These are phyloP conservation scores for Cryptococcus sp. DNA, from an alignment of 1,284 basidiomycete species.

Conservation along the genomic window DNA sequence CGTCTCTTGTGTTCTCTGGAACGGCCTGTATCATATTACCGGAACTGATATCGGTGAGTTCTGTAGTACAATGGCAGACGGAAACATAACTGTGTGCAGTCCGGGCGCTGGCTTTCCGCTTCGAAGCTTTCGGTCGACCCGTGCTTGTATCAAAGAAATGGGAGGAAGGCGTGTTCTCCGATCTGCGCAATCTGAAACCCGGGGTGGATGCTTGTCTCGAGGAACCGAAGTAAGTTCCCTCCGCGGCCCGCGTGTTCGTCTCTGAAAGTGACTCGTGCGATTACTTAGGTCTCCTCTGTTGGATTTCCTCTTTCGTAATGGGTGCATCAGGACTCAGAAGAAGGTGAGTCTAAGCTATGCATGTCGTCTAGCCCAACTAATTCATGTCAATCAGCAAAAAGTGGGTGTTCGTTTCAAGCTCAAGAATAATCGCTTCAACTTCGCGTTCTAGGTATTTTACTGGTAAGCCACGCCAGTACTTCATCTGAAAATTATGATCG, in stretches of 20 bases:
- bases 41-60: slow-evolving; percentile 65
- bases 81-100: slow-evolving; percentile 54
- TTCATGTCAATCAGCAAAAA: slow-evolving; percentile 32
- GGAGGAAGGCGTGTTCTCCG: slow-evolving; percentile 89
- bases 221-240: slow-evolving; percentile 71
- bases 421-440: too few species aligned
- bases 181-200: slow-evolving; percentile 86
- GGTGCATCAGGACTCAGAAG: slow-evolving; percentile 93
- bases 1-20: slow-evolving; percentile 87
- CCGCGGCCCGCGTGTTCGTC: too few species aligned
- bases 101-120: slow-evolving; percentile 81
- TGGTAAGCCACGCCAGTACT: slow-evolving; percentile 59
- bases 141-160: slow-evolving; percentile 50
- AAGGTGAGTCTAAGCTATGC: slow-evolving; percentile 62
- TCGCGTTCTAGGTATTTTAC: slow-evolving; percentile 62
- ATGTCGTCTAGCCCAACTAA: neutral
- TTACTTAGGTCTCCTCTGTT: slow-evolving; percentile 61
- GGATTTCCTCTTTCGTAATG: slow-evolving; percentile 88
- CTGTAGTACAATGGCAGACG: neutral
- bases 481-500: too few species aligned
- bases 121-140: slow-evolving; percentile 73
- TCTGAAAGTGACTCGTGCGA: neutral
- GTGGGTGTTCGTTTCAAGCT: slow-evolving; percentile 13
- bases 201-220: slow-evolving; percentile 86
- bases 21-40: slow-evolving; percentile 84